A percentile compares a stretch with the other conserved stretches of the same genome.
phyloP scores from a whole-genome alignment of 1,139 yeast genomes.

The Casaregolazyma lundiana region DNA sequence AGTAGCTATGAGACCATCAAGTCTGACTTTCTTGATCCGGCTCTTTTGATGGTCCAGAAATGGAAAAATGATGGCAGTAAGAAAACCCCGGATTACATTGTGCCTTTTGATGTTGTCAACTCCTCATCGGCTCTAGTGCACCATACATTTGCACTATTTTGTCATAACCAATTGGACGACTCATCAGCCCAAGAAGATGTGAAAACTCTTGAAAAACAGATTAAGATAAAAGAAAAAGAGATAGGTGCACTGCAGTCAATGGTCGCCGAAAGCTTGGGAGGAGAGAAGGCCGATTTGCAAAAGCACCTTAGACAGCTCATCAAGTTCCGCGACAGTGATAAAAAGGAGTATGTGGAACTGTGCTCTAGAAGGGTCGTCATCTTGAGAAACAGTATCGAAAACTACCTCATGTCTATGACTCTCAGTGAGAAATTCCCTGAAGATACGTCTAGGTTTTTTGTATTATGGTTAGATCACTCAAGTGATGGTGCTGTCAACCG shows the following conservation, averaged over 20 bases:
- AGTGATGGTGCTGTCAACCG: conserved; percentile 37
- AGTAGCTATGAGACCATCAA: conserved; percentile 59
- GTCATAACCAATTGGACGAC: conserved; percentile 60
- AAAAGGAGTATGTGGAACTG: conserved; percentile 42
- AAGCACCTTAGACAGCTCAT: conserved; percentile 37
- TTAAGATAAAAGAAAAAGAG: conserved; percentile 38
- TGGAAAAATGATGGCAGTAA: conserved; percentile 12
- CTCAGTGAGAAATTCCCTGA: conserved; percentile 47
- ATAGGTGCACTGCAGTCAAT: conserved; percentile 24
- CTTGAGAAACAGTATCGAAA: conserved; percentile 53
- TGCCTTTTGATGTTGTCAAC: conserved; percentile 14
- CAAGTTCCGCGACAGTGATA: conserved; percentile 47
- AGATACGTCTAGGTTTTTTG: conserved; percentile 71
- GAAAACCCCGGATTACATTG: background rate
- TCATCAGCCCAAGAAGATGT: conserved; percentile 44
- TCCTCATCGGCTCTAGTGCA: conserved; percentile 42
- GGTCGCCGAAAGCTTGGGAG: conserved; percentile 15
- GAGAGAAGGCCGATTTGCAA: conserved; percentile 21
- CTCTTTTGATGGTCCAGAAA: conserved; percentile 28
- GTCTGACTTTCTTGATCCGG: conserved; percentile 50
- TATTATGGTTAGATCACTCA: conserved; percentile 75
- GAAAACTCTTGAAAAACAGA: conserved; percentile 39
- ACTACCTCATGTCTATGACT: conserved; percentile 53
- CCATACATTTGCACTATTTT: conserved; percentile 66
- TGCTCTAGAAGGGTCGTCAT: conserved; percentile 41